A percentile compares a stretch with the other conserved stretches of the same genome.
Evolutionary conservation across 1,284 basidiomycete genomes (phyloP).

Genomic region (Waitea zeae): DNA sequence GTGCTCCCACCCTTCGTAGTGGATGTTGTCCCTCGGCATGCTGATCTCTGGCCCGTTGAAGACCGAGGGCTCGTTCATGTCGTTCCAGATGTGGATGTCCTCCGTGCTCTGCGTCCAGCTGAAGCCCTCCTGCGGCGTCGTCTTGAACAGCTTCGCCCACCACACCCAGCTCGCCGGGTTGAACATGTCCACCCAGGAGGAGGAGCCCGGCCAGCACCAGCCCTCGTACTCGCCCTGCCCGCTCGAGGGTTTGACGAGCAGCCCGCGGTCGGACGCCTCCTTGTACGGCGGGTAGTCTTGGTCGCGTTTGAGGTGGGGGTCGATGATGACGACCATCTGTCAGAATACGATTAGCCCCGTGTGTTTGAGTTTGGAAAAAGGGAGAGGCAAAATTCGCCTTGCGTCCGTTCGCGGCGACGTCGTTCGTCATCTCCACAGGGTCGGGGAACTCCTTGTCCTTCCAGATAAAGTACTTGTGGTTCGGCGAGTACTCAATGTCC

Average conservation of each 20-base stretch:
- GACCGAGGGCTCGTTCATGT: conserved; percentile 99
- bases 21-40: conserved; percentile 88
- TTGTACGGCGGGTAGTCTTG: conserved; percentile 75
- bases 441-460: conserved; percentile 85
- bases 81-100: conserved; percentile 89
- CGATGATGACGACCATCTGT: conserved; percentile 93
- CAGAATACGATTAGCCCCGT: conserved; percentile 3
- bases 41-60: conserved; percentile 99
- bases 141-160: conserved; percentile 80
- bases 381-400: no score
- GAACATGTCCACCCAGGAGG: conserved; percentile 96
- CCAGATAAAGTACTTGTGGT: conserved; percentile 98
- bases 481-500: conserved; percentile 91
- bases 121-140: conserved; percentile 32
- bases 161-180: conserved; percentile 81
- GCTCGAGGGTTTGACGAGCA: conserved; percentile 70
- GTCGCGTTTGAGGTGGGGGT: conserved; percentile 88
- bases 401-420: conserved; percentile 71
- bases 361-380: no score
- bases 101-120: conserved; percentile 65
- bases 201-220: conserved; percentile 96
- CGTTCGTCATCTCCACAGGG: conserved; percentile 84
- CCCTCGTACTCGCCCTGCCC: conserved; percentile 85
- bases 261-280: conserved; percentile 61
- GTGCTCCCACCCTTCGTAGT: conserved; percentile 93